Conservation (phyloP, 768 basidiomycete genomes). For the Leccinum rimulosum region DNA sequence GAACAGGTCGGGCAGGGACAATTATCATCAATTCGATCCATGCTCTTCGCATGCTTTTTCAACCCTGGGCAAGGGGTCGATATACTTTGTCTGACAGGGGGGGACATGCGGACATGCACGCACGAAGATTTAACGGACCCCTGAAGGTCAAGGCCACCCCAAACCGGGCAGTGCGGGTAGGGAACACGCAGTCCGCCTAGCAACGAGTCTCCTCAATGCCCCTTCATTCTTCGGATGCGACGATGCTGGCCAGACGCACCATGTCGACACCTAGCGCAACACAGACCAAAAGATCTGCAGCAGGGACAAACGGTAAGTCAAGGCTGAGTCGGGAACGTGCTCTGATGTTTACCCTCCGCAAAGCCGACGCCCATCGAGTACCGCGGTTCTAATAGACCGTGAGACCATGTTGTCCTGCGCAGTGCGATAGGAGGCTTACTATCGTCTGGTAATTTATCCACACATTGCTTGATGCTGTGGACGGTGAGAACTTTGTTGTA, state of each 20-base stretch:
- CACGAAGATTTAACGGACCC: conserved; percentile 83
- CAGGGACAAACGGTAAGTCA: background rate
- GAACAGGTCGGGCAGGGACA: conserved; percentile 89
- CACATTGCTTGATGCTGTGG: conserved; percentile 75
- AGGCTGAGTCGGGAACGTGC: background rate
- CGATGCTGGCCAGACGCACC: conserved; percentile 41
- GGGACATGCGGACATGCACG: background rate
- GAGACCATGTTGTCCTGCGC: conserved; percentile 1
- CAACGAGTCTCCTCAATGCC: background rate
- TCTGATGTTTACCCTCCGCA: conserved; percentile 65
- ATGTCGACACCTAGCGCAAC: conserved; percentile 92
- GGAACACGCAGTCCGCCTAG: conserved; percentile 91
- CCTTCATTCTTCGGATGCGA: background rate
- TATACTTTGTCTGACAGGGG: background rate
- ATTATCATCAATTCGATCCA: conserved; percentile 65
- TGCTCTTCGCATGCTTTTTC: conserved; percentile 66
- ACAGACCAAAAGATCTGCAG: conserved; percentile 79
- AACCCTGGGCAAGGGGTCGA: conserved; percentile 36
- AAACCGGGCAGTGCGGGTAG: conserved; percentile 88
- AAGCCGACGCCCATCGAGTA: conserved; percentile 94
- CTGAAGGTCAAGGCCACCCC: conserved; percentile 82
- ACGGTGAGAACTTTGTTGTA: conserved; percentile 9
- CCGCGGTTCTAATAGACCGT: conserved; percentile 59
- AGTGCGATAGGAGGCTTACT: conserved; percentile 42
- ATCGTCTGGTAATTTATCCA: conserved; percentile 74